Evolutionary conservation across 2,329 filamentous ascomycete genomes (phyloP).

Genomic region (Alternaria hordeiaustralica): DNA sequence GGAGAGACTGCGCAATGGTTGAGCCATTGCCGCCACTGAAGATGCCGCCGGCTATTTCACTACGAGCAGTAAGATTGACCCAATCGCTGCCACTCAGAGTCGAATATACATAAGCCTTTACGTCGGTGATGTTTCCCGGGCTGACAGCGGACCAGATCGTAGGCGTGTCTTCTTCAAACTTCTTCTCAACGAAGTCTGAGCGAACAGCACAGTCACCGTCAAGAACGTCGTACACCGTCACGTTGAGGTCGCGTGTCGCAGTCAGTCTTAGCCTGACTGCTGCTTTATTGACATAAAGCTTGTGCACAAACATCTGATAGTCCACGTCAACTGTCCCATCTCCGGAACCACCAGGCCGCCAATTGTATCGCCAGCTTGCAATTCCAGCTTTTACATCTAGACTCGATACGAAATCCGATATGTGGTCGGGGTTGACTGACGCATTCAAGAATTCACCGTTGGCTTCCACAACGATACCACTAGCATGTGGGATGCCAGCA

Average conservation of each 20-base stretch:
- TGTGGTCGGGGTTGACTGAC: constrained; percentile 63
- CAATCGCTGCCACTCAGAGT: constrained; percentile 56
- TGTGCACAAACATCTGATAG: constrained; percentile 72
- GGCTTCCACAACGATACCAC: constrained; percentile 64
- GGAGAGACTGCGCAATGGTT: constrained; percentile 68
- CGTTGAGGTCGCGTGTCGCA: constrained; percentile 59
- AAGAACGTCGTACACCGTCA: constrained; percentile 69
- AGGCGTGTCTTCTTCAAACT: constrained; percentile 56
- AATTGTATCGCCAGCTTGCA: constrained; percentile 69
- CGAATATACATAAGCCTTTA: constrained; percentile 67
- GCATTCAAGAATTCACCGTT: constrained; percentile 65
- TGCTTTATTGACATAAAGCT: constrained; percentile 67
- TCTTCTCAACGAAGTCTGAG: constrained; percentile 64
- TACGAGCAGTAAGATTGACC: constrained; percentile 53
- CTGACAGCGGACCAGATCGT: constrained; percentile 71
- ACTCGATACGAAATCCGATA: constrained; percentile 66
- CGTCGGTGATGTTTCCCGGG: constrained; percentile 66
- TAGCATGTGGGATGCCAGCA: constrained; percentile 73
- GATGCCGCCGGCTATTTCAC: constrained; percentile 55
- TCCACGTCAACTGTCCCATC: constrained; percentile 62
- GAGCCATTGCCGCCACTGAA: constrained; percentile 63
- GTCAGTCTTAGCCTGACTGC: constrained; percentile 67
- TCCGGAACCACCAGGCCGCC: constrained; percentile 60
- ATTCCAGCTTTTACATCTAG: constrained; percentile 69
- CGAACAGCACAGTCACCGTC: constrained; percentile 73